Evolutionary conservation across 2,329 filamentous ascomycete species (phyloP), one percentile per base, ranked within the genome.

Genomic region (Orbilia brochopaga): DNA sequence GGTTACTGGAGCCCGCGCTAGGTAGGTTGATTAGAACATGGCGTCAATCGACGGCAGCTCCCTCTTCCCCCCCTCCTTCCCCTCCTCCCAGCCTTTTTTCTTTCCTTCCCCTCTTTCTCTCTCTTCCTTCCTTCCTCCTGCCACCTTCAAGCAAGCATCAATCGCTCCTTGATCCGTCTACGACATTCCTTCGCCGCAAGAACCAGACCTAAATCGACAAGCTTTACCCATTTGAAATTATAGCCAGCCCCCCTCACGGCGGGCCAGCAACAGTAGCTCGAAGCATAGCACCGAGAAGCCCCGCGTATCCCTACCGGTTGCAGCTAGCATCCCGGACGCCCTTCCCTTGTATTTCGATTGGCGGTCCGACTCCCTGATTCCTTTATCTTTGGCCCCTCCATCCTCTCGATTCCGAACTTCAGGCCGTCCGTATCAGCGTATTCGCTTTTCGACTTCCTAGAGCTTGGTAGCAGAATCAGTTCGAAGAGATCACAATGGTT

Each of bases 401-500:
- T 37, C 51, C 40, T 37, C 23, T 64, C 37, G 19, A n/a, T 44
- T 35, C 27, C 21, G 56, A 56, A 5, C 15, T 8, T 46, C 57
- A 15, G 30, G 50, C 13, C 27, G 51, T 15, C 55, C 5, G 19
- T 3, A 8, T 44, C 46, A 30, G 57, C 52, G 44, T 23, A 17
- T 23, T 54, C 21, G 23, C 48, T 44, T 44, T 44, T 44, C 40
- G 17, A 44, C 15, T 42, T 42, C n/a, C 44, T 17, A 42, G 37
- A 19, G 52, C 21, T 32, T 30, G 3, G 21, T 44, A 52, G 44
- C 30, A 60, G 17, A 19, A 32, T 32, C 27, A 32, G 27, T 32
- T 3, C 4, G 4, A 32, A 55, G 37, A 24, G 15, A 17, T 58
- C 27, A 57, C 27, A 42, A 97, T 97, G 93, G 92, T 96, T 79